A percentile compares a stretch with the other conserved stretches of the same genome.
These are phyloP conservation scores for Candida mesenterica DNA, from an alignment of 1,139 yeast genomes.

Conservation along the genomic window DNA sequence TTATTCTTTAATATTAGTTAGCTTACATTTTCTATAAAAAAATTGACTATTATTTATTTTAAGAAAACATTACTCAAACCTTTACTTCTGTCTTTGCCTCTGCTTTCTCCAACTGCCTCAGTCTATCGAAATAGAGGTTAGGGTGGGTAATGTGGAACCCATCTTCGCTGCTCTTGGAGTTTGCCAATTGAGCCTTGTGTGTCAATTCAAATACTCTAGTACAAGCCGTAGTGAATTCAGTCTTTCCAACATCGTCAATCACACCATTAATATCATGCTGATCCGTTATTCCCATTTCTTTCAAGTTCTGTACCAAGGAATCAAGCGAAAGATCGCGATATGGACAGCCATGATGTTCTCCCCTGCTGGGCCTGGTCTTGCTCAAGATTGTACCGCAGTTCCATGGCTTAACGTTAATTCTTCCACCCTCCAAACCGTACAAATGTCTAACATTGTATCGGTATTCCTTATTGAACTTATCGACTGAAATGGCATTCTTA, in stretches of 20 bases:
- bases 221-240: constrained; percentile 82
- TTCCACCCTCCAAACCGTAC: constrained; percentile 89
- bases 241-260: constrained; percentile 60
- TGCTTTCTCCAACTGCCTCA: constrained; percentile 44
- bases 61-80: background rate
- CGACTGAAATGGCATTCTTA: constrained; percentile 52
- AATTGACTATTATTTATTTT: no score
- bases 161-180: constrained; percentile 34
- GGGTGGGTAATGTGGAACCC: constrained; percentile 74
- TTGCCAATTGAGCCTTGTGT: constrained; percentile 50
- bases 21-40: background rate
- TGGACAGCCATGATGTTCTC: constrained; percentile 91
- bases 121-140: constrained; percentile 80
- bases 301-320: constrained; percentile 53
- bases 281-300: constrained; percentile 69
- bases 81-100: constrained; percentile 1
- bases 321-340: constrained; percentile 73
- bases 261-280: constrained; percentile 60
- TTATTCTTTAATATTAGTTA: constrained; percentile 1
- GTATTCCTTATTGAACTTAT: constrained; percentile 84
- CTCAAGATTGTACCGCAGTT: constrained; percentile 76
- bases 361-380: constrained; percentile 68
- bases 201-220: constrained; percentile 83
- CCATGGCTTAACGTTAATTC: constrained; percentile 83
- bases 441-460: constrained; percentile 82